A percentile compares a stretch with the other conserved stretches of the same genome.
Evolutionary conservation across 805 yeast genomes (phyloP).

Genomic region (Soucietia sequanensis): DNA sequence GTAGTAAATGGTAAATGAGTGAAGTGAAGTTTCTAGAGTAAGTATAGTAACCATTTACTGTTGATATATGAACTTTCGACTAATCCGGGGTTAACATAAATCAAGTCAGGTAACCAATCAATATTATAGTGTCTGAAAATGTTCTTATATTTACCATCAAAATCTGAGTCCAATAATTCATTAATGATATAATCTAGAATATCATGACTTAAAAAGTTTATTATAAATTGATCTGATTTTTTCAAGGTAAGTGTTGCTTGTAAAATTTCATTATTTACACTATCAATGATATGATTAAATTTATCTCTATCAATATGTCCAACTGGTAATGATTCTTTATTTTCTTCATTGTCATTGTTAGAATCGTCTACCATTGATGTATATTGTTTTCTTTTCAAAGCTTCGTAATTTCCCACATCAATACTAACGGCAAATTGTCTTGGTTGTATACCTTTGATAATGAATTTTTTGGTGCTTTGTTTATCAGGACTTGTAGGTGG

Average conservation of each 20-base stretch:
- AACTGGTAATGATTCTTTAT: slow-evolving; percentile 23
- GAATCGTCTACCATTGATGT: slow-evolving; percentile 11
- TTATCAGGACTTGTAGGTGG: slow-evolving; percentile 43
- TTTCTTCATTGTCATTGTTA: slow-evolving; percentile 11
- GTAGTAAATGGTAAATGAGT: no score
- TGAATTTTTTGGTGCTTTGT: slow-evolving; percentile 69
- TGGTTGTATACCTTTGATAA: slow-evolving; percentile 93
- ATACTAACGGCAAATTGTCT: slow-evolving; percentile 56
- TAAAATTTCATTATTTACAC: slow-evolving; percentile 20
- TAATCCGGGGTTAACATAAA: slow-evolving; percentile 41
- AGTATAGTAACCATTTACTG: slow-evolving; percentile 37
- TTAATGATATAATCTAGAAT: slow-evolving; percentile 29
- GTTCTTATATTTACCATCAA: slow-evolving; percentile 18
- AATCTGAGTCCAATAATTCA: slow-evolving; percentile 24
- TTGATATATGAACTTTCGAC: slow-evolving; percentile 33
- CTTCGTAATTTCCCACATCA: slow-evolving; percentile 44
- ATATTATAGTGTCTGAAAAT: slow-evolving; percentile 36
- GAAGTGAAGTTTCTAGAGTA: slow-evolving; percentile 21
- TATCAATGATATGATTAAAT: slow-evolving; percentile 27
- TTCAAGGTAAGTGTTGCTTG: not conserved
- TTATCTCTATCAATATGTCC: slow-evolving; percentile 37
- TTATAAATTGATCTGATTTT: slow-evolving; percentile 17
- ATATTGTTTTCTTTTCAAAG: slow-evolving; percentile 26
- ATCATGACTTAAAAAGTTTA: slow-evolving; percentile 32
- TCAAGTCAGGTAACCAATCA: slow-evolving; percentile 40